phyloP scores from a whole-genome alignment of 2,329 filamentous ascomycete species.

The Knufia petricola region DNA sequence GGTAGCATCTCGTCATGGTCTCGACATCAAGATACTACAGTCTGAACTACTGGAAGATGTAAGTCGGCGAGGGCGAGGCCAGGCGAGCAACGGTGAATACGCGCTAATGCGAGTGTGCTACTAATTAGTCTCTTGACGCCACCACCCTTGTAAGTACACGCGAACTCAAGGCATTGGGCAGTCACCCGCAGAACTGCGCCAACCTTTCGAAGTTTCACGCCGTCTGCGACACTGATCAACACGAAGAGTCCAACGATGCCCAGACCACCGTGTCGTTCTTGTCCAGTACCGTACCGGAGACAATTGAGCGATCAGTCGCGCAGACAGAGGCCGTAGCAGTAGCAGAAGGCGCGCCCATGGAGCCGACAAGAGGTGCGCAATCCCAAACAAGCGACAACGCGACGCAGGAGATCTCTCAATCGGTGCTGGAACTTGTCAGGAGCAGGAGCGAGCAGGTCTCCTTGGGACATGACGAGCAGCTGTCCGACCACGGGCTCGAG shows the following conservation, averaged over 20 bases:
- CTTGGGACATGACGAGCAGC: conserved; percentile 13
- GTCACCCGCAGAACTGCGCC: not conserved
- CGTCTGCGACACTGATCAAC: not conserved
- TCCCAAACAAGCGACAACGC: conserved; percentile 30
- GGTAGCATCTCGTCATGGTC: not conserved
- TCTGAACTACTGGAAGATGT: not conserved
- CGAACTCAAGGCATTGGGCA: not conserved
- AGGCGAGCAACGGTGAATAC: not conserved
- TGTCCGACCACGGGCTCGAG: conserved; percentile 11
- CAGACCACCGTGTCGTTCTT: not conserved
- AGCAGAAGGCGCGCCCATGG: conserved; percentile 3
- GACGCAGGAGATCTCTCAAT: conserved; percentile 38
- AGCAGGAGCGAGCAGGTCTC: conserved; percentile 28
- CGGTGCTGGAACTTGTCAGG: conserved; percentile 34
- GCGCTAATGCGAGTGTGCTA: not conserved
- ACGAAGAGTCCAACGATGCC: not conserved
- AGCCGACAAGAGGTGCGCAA: not conserved
- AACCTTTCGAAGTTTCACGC: not conserved
- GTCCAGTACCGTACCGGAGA: conserved; percentile 18
- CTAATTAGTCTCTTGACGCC: not conserved
- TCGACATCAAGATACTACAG: not conserved
- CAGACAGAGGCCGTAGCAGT: conserved; percentile 8
- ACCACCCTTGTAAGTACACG: not conserved
- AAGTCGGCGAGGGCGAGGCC: not conserved
- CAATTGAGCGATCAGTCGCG: conserved; percentile 17